Percentiles rank a stretch among this genome's conserved stretches.
These are phyloP conservation scores for Aspergillus ellipticus DNA, from an alignment of 495 filamentous ascomycete genomes.

Conservation along the genomic window DNA sequence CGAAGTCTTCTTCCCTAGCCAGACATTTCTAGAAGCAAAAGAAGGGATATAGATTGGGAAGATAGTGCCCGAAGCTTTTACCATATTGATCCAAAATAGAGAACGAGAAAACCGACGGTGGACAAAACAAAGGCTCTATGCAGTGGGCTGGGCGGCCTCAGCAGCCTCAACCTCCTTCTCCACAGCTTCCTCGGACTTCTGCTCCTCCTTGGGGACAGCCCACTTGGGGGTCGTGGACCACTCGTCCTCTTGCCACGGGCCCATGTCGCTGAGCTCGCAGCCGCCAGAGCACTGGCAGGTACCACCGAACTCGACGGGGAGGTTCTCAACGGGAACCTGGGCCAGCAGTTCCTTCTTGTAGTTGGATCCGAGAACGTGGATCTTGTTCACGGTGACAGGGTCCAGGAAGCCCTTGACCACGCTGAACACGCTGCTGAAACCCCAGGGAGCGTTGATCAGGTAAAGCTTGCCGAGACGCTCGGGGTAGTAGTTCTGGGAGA, in stretches of 20 bases:
- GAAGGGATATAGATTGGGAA: constrained; percentile 5
- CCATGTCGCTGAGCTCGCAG: constrained; percentile 81
- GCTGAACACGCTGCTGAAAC: constrained; percentile 77
- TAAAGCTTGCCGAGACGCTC: constrained; percentile 87
- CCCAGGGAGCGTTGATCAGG: constrained; percentile 97
- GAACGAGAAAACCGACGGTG: constrained; percentile 9
- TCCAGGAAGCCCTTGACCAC: constrained; percentile 90
- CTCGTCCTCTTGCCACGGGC: constrained; percentile 84
- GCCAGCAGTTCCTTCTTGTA: constrained; percentile 80
- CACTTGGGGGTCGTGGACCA: constrained; percentile 70
- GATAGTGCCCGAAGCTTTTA: constrained; percentile 15
- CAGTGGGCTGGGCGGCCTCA: constrained; percentile 28
- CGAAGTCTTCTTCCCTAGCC: constrained; percentile 8
- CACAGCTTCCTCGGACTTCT: constrained; percentile 26
- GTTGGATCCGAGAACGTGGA: constrained; percentile 76
- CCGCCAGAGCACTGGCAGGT: constrained; percentile 77
- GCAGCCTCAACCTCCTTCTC: constrained; percentile 35
- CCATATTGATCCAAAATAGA: constrained; percentile 21
- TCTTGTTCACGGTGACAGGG: constrained; percentile 94
- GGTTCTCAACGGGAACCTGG: constrained; percentile 87
- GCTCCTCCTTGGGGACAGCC: constrained; percentile 44
- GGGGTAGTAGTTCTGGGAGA: constrained; percentile 98
- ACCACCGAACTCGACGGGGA: constrained; percentile 85
- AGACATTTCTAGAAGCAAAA: constrained; percentile 14
- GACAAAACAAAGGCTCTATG: constrained; percentile 25